Evolutionary conservation across 2,329 filamentous ascomycete species (phyloP), one percentile per base, ranked within the genome.

Genomic region (Ambrosiella cleistominuta): DNA sequence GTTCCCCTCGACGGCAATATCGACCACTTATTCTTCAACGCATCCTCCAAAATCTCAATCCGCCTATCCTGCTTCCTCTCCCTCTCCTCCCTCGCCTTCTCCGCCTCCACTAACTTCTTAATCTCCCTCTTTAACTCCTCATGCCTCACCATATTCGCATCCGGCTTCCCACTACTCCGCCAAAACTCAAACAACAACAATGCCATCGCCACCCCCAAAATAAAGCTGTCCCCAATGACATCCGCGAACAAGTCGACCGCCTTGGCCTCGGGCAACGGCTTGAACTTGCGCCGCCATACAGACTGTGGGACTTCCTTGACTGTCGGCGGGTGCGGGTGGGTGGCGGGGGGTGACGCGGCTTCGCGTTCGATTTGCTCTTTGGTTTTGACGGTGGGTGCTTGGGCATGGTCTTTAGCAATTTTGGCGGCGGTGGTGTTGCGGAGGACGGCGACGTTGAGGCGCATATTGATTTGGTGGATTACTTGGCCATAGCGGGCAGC

Each of bases 391-490:
- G 80, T 83, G 7, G 80, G 79, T 7, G 79, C 74, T 65, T 81
- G 79, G 57, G 80, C 79, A 61, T 76, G 78, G 64, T 84, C 81
- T 63, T 75, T 81, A 12, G 79, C 80, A 59, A 74, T 72, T 61
- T 74, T 73, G 64, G 81, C 78, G 15, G 78, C 78, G 37, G 78
- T 75, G 44, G 70, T 68, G 59, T 84, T 79, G 61, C 80, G 75
- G 42, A 84, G 66, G 3, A 80, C 65, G 2, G 79, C 76, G 3
- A 84, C 81, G 12, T 75, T 77, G 64, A 82, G 66, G 56, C 78
- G 75, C 81, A 84, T 84, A 64, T 83, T 84, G 57, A 84, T 68
- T 68, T 84, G 81, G 65, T 84, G 81, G 64, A 84, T 81, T 8
- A 70, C 68, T 65, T 84, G 81, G 60, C 81, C 81, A 65, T 82